Conservation (phyloP, 179 eudicot species). For the Gypsophila paniculata region DNA sequence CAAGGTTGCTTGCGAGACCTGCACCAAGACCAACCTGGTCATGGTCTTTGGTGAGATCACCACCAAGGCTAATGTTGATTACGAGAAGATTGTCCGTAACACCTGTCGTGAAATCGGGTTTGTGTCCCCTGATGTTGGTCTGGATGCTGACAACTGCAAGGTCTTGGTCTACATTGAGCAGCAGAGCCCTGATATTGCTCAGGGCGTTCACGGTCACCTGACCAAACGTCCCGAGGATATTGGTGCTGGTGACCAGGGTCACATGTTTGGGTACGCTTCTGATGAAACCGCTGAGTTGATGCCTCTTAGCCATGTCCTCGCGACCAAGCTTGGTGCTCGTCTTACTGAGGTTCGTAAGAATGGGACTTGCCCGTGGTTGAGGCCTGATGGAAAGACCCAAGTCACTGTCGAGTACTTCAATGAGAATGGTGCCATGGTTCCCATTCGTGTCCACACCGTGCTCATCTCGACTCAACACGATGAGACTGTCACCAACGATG, state of each 20-base stretch:
- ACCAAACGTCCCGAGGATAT: conserved; percentile 7
- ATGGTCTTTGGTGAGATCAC: conserved; percentile 19
- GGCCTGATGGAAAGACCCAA: conserved; percentile 17
- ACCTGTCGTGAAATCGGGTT: conserved; percentile 12
- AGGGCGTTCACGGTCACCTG: conserved; percentile 16
- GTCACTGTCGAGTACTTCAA: conserved; percentile 15
- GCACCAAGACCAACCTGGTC: conserved; percentile 18
- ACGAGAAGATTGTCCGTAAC: conserved; percentile 11
- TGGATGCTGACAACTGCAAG: conserved; percentile 15
- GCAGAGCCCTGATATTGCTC: conserved; percentile 18
- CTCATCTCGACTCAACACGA: conserved; percentile 16
- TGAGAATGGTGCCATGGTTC: conserved; percentile 18
- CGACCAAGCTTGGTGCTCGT: conserved; percentile 13
- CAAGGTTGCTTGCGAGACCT: conserved; percentile 19
- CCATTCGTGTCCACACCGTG: conserved; percentile 8
- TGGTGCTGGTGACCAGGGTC: conserved; percentile 18
- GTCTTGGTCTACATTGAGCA: conserved; percentile 18
- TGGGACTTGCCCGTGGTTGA: conserved; percentile 8
- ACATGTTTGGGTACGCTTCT: conserved; percentile 16
- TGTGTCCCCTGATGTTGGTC: conserved; percentile 13
- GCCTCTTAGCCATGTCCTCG: conserved; percentile 14
- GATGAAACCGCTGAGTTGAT: conserved; percentile 17
- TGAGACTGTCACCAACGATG: conserved; percentile 9
- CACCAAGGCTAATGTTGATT: conserved; percentile 8
- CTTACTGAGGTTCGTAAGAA: conserved; percentile 14